phyloP scores from a whole-genome alignment of 345 rosid species.

The Eucalyptus sideroxylon region DNA sequence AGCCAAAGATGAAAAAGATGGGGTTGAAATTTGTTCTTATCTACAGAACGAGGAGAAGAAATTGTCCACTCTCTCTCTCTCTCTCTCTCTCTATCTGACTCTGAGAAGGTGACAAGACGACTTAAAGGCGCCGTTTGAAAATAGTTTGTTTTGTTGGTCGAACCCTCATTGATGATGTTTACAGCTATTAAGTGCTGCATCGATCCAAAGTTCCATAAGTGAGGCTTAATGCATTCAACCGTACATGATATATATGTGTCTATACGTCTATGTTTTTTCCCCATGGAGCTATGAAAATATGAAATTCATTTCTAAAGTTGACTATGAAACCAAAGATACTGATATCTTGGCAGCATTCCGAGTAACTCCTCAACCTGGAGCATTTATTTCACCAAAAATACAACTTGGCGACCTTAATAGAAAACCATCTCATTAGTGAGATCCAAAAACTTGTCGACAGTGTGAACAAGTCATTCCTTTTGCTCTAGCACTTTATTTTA shows the following conservation, averaged over 20 bases:
- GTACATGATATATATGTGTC: not conserved
- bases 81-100: not conserved
- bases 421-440: not conserved
- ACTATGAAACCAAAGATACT: too few species aligned
- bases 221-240: not conserved
- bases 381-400: not conserved
- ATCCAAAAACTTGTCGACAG: not conserved
- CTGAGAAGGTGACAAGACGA: not conserved
- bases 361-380: too few species aligned
- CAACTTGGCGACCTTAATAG: not conserved
- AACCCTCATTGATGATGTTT: not conserved
- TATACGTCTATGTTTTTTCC: not conserved
- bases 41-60: not conserved
- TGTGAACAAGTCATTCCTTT: not conserved
- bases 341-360: too few species aligned
- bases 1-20: not conserved
- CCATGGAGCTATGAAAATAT: not conserved
- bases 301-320: not conserved
- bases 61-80: not conserved
- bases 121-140: not conserved
- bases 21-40: not conserved
- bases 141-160: not conserved
- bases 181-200: not conserved
- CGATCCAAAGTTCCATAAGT: not conserved
- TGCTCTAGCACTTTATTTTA: not conserved